Conservation (phyloP, 1,284 basidiomycete genomes). For the Rhodotorula glutinis region DNA sequence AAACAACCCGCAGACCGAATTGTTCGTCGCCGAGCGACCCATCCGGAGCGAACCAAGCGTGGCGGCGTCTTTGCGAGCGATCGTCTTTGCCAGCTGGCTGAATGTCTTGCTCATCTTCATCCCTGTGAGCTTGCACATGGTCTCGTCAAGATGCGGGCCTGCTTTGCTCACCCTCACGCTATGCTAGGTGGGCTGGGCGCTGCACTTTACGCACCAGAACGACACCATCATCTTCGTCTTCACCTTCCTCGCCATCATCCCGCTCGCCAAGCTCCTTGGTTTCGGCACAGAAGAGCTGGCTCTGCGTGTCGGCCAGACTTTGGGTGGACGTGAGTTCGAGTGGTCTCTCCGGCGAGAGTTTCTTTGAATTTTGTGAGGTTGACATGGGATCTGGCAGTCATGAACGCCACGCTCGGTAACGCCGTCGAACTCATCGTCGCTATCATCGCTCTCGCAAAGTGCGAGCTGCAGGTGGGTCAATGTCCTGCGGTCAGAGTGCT, state of each 20-base stretch:
- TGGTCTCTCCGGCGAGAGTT: background rate
- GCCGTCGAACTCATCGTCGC: slow-evolving; percentile 52
- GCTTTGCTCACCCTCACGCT: background rate
- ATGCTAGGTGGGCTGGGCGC: slow-evolving; percentile 47
- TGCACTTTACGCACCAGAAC: slow-evolving; percentile 49
- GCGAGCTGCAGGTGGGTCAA: slow-evolving; percentile 42
- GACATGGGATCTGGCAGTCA: background rate
- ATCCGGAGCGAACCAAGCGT: slow-evolving; percentile 50
- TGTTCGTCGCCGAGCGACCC: slow-evolving; percentile 49
- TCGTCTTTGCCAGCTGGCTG: slow-evolving; percentile 49
- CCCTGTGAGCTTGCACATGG: slow-evolving; percentile 44
- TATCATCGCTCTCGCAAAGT: slow-evolving; percentile 54
- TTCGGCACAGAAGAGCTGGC: slow-evolving; percentile 86
- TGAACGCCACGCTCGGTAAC: slow-evolving; percentile 78
- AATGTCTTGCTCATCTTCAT: slow-evolving; percentile 53
- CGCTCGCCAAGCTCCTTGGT: slow-evolving; percentile 68
- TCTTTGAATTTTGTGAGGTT: background rate
- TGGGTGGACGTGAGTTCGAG: slow-evolving; percentile 54
- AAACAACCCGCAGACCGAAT: slow-evolving; percentile 45
- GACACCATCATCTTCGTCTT: slow-evolving; percentile 44
- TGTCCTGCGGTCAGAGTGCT: too few relatives aligned
- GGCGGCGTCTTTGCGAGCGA: slow-evolving; percentile 45
- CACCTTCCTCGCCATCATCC: slow-evolving; percentile 49
- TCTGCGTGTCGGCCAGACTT: slow-evolving; percentile 66
- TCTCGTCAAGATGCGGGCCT: too few relatives aligned